phyloP scores from a whole-genome alignment of 2,329 filamentous ascomycete species.

The Hymenoscyphus linearis region DNA sequence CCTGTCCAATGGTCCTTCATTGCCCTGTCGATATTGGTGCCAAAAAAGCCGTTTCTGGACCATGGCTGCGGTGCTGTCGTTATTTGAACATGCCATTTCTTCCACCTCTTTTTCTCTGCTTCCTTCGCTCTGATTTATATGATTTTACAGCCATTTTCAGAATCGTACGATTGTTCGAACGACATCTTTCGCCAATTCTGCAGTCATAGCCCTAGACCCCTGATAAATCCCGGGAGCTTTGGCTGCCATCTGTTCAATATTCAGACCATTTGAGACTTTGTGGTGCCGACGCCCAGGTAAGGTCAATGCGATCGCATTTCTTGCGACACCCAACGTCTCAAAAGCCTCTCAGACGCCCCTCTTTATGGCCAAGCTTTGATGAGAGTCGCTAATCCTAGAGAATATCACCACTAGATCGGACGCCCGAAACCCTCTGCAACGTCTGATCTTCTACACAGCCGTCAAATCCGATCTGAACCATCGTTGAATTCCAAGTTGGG shows the following conservation, averaged over 20 bases:
- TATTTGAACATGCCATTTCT: neutral
- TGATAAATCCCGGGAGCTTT: neutral
- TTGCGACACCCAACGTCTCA: slow-evolving; percentile 26
- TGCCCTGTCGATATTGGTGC: neutral
- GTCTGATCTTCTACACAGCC: slow-evolving; percentile 38
- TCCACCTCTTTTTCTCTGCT: neutral
- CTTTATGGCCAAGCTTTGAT: slow-evolving; percentile 10
- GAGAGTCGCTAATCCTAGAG: slow-evolving; percentile 14
- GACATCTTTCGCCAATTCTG: neutral
- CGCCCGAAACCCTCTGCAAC: slow-evolving; percentile 41
- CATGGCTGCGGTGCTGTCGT: neutral
- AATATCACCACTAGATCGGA: slow-evolving; percentile 13
- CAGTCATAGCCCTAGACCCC: neutral
- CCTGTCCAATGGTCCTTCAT: neutral
- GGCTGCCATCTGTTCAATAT: neutral
- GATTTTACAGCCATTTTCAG: neutral
- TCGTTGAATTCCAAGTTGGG: slow-evolving; percentile 20
- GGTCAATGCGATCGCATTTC: slow-evolving; percentile 18
- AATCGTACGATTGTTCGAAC: neutral
- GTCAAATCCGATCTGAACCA: slow-evolving; percentile 26
- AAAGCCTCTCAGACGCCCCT: slow-evolving; percentile 3
- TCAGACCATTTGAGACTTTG: neutral
- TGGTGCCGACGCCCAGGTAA: neutral
- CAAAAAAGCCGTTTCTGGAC: neutral
- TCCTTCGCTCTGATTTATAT: neutral